phyloP scores from a whole-genome alignment of 371 early-diverging fungal species.

The Pancytospora philotis region DNA sequence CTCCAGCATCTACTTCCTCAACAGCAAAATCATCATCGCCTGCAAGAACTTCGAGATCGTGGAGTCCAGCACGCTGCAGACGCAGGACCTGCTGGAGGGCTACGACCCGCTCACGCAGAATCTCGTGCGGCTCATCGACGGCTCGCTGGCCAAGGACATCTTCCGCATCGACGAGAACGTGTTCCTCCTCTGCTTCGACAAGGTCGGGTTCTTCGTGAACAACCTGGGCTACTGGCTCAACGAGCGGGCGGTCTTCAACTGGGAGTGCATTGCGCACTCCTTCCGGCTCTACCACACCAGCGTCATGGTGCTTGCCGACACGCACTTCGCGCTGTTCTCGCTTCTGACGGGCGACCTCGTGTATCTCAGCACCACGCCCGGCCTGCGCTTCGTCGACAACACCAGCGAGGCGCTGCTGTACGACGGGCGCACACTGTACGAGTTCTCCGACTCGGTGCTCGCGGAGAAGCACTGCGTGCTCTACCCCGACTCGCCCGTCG shows the following conservation, averaged over 20 bases:
- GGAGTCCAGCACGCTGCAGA: slow-evolving; percentile 54
- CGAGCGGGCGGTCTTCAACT: slow-evolving; percentile 46
- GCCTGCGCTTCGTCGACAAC: slow-evolving; percentile 26
- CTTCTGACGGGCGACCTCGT: slow-evolving; percentile 23
- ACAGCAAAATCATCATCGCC: slow-evolving; percentile 49
- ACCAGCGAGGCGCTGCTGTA: slow-evolving; percentile 1
- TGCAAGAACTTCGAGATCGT: slow-evolving; percentile 60
- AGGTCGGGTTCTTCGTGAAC: slow-evolving; percentile 57
- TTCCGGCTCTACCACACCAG: slow-evolving; percentile 29
- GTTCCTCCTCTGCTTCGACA: slow-evolving; percentile 52
- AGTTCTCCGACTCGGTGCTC: background rate
- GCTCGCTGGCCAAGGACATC: slow-evolving; percentile 36
- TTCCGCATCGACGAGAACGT: slow-evolving; percentile 39
- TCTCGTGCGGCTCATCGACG: slow-evolving; percentile 18
- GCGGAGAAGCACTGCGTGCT: background rate
- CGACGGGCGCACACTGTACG: background rate
- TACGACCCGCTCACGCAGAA: slow-evolving; percentile 46
- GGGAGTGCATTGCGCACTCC: slow-evolving; percentile 38
- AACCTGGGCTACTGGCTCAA: slow-evolving; percentile 39
- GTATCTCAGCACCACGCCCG: slow-evolving; percentile 4
- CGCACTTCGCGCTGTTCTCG: slow-evolving; percentile 23
- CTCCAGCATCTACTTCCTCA: slow-evolving; percentile 44
- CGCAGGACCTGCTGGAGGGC: slow-evolving; percentile 56
- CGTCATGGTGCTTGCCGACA: slow-evolving; percentile 16
- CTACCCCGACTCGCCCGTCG: background rate